Evolutionary conservation across 768 basidiomycete species (phyloP), one percentile per base, ranked within the genome.

Genomic region (Nidularia sp.): DNA sequence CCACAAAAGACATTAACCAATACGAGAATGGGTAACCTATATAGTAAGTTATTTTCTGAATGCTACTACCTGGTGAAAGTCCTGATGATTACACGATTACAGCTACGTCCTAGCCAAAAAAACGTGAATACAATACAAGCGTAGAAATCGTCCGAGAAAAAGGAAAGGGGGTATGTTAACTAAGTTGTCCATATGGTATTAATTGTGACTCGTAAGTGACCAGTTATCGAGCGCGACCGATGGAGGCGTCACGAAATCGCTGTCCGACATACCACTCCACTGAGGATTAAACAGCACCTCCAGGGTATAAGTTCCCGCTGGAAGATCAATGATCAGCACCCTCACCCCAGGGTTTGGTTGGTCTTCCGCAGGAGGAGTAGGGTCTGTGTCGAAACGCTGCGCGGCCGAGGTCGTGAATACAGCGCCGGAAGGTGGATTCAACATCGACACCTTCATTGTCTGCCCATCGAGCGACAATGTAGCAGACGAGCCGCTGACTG

Each of bases 271-370:
- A 31, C 81, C 84, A 36, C 75, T 67, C 93, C 94, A 98, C 62
- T 96, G 90, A n/a, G 96, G 97, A 67, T 83, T 93, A 73, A 98
- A 88, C 64, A 98, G 66, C 48, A 98, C 86, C 70, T 95, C 83
- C 46, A 97, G 67, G 12, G 73, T 87, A 68, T 90, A 86, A 45
- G 71, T 70, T n/a, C 92, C 93, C 13, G 85, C 82, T 29, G 79
- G 75, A 4, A 86, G 69, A 57, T 71, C 76, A 64, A 99, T 85
- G 52, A 76, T 76, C 49, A 99, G 72, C 15, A 98, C 94, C 10
- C 80, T 85, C 53, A 94, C 90, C 25, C 81, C 84, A 0, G 80
- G 74, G 70, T 98, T 97, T 6, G 69, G 63, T 65, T 90, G 90
- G 69, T 95, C 92, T 5, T 75, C 59, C 0, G 58, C 76, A 22